Percentiles rank a stretch among this genome's conserved stretches.
These are phyloP conservation scores for Rhodotorula paludigena DNA, from an alignment of 768 basidiomycete species.

Conservation along the genomic window DNA sequence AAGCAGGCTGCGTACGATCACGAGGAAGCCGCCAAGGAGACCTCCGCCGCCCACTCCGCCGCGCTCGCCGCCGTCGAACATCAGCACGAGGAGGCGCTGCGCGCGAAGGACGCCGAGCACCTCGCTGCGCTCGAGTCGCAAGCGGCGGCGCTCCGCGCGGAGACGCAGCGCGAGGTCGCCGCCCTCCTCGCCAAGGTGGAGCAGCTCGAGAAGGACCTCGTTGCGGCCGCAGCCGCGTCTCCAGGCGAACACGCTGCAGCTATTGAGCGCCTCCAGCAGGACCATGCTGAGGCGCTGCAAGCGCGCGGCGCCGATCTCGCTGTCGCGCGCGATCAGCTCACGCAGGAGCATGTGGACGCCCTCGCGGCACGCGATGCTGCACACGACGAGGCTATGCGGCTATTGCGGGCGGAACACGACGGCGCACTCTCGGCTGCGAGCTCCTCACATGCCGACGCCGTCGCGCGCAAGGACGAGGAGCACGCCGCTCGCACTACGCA, in stretches of 20 bases:
- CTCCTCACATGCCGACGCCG: not conserved
- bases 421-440: not conserved
- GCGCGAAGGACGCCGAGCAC: not conserved
- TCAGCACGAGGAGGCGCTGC: not conserved
- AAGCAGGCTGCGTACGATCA: not conserved
- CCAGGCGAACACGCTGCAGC: no score
- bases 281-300: constrained; percentile 44
- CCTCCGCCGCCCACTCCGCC: constrained; percentile 53
- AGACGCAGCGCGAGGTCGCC: not conserved
- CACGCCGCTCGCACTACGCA: constrained; percentile 19
- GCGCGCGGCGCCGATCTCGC: constrained; percentile 8
- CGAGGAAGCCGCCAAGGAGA: constrained; percentile 47
- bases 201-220: not conserved
- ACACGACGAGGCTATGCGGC: constrained; percentile 4
- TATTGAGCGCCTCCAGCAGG: not conserved
- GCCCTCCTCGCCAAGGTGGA: not conserved
- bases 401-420: not conserved
- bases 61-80: constrained; percentile 49
- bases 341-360: constrained; percentile 33
- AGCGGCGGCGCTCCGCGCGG: constrained; percentile 48
- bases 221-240: no score
- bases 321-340: constrained; percentile 50
- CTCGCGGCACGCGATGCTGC: not conserved
- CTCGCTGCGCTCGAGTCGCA: not conserved
- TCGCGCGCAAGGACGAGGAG: not conserved